A percentile compares a stretch with the other conserved stretches of the same genome.
These are phyloP conservation scores for Nephelium lappaceum DNA, from an alignment of 345 rosid species.

Conservation along the genomic window DNA sequence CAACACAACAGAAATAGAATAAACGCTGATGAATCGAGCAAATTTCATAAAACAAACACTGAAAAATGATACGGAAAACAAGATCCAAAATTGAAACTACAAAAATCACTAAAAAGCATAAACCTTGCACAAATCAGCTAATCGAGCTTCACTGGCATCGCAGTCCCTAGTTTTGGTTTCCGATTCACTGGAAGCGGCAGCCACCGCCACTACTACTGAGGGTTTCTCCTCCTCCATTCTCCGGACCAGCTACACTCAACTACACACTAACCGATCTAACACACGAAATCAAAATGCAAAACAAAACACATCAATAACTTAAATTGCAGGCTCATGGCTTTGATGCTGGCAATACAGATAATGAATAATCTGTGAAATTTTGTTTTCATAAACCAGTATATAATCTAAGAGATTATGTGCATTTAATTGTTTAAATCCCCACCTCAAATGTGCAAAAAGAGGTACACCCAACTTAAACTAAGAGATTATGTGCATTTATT, in stretches of 20 bases:
- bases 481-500: too few relatives aligned
- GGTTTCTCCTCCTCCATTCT: slow-evolving; percentile 34
- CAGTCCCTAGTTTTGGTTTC: slow-evolving; percentile 23
- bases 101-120: neutral
- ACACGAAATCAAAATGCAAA: neutral
- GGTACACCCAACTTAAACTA: too few relatives aligned
- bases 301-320: neutral
- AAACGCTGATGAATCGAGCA: too few relatives aligned
- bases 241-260: slow-evolving; percentile 21
- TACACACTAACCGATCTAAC: slow-evolving; percentile 12
- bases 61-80: neutral
- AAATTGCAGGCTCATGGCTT: too few relatives aligned
- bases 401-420: neutral
- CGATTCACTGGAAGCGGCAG: slow-evolving; percentile 21
- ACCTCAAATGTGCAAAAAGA: too few relatives aligned
- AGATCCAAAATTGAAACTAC: neutral
- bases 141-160: slow-evolving; percentile 41
- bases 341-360: too few relatives aligned
- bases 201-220: slow-evolving; percentile 1
- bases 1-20: neutral
- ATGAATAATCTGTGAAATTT: neutral
- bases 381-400: neutral
- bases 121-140: slow-evolving; percentile 57
- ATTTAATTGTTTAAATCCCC: too few relatives aligned
- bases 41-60: neutral